Base-by-base conservation (phyloP, 148 eudicot species). In the Pouteria glomerata region DNA sequence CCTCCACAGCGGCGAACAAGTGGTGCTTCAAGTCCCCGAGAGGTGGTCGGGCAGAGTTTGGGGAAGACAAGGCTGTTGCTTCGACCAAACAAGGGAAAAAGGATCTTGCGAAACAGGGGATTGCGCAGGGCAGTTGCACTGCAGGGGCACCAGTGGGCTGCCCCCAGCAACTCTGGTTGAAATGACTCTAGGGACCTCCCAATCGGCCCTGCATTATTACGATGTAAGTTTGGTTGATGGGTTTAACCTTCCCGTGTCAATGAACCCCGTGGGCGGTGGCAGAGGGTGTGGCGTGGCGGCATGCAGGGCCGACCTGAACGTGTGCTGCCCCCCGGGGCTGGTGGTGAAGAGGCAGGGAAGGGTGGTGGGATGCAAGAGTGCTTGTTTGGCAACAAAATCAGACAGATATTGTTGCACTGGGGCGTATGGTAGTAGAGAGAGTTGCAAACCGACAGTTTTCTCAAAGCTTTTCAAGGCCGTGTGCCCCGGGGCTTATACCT, bases 301-400 rank as follows among this genome's bases (percentile, higher is more conserved):
- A 12, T 91, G 97, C 57, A 87, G 80, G 78, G 74, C 65, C 33
- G 83, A 91, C 63, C 75, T 89, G 88, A 89, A 91, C 56, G 69
- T 7, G 3, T 76, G 70, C 2, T 91, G 97, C 52, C 97, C 93
- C 13, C 62, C 73, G 2, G 55, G 56, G 11, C 58, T 91, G 78
- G 89, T 34, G 64, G 90, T 85, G 67, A 75, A 71, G 66, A 41
- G 56, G 18, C 66, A 34, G 19, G 86, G 77, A 45, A 79, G 64
- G 82, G 91, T 85, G 70, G 94, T 91, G 62, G 97, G 88, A 35
- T 91, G 97, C 47, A 87, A 87, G 87, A 91, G 94, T 69, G 88
- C 90, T 50, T 91, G 94, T 69, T 71, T 89, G 85, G 94, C 90
- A 0, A 73, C 79, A 0, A 77, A 76, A 8, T 75, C 57, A 0